These are phyloP conservation scores for Pyricularia grisea DNA, from an alignment of 2,329 filamentous ascomycete species.

Conservation along the genomic window DNA sequence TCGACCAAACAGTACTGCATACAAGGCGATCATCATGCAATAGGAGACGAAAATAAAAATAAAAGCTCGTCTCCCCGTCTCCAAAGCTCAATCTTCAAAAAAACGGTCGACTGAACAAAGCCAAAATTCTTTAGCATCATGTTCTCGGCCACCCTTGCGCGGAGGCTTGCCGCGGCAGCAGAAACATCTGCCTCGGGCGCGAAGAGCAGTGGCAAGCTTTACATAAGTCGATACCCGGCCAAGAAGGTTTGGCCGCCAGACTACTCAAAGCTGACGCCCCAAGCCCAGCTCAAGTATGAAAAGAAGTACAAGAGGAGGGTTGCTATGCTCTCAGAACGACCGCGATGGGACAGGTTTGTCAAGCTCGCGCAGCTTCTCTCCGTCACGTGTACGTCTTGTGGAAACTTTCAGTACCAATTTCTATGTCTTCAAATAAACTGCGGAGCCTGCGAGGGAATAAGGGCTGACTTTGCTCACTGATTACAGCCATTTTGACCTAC, in stretches of 20 bases:
- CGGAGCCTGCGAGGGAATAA: background rate
- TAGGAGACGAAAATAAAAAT: background rate
- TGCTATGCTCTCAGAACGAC: conserved; percentile 49
- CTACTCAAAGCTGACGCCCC: conserved; percentile 57
- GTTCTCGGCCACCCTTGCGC: conserved; percentile 26
- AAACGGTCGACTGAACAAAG: background rate
- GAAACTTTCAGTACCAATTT: background rate
- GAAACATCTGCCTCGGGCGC: conserved; percentile 10
- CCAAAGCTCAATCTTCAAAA: background rate
- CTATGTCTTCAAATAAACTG: background rate
- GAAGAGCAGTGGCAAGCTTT: conserved; percentile 38
- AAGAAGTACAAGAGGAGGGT: conserved; percentile 67
- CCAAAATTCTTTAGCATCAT: background rate
- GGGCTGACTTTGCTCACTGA: background rate
- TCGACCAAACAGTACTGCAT: background rate
- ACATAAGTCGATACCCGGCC: conserved; percentile 35
- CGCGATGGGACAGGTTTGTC: conserved; percentile 54
- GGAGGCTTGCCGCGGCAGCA: conserved; percentile 18
- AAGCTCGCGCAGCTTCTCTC: conserved; percentile 55
- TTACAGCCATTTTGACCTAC: conserved; percentile 42
- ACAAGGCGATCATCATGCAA: background rate
- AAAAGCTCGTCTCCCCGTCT: background rate
- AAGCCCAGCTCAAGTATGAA: conserved; percentile 71
- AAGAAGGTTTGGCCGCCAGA: conserved; percentile 74
- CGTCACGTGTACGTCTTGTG: conserved; percentile 40